phyloP scores from a whole-genome alignment of 1,284 basidiomycete species.

The Porogramme epimiltina region DNA sequence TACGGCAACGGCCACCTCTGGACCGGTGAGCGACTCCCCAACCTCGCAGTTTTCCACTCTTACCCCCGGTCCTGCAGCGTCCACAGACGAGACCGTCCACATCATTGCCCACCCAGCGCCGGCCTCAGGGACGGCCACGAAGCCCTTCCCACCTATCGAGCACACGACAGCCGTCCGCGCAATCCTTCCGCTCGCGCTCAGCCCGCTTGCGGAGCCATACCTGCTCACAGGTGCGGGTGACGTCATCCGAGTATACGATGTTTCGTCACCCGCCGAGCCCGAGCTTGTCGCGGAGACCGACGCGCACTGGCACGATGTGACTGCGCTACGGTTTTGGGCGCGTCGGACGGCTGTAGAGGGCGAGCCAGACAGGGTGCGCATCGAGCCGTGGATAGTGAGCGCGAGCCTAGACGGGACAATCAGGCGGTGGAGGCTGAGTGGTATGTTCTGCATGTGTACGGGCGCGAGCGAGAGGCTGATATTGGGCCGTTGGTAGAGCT shows the following conservation, averaged over 20 bases:
- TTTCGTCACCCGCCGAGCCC: conserved; percentile 62
- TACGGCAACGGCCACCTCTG: conserved; percentile 73
- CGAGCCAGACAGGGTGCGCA: conserved; percentile 39
- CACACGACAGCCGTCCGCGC: conserved; percentile 74
- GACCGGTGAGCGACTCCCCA: conserved; percentile 68
- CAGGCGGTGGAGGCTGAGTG: conserved; percentile 76
- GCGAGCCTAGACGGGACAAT: conserved; percentile 85
- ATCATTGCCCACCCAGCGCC: conserved; percentile 44
- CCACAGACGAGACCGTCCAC: conserved; percentile 83
- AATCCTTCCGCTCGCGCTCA: conserved; percentile 67
- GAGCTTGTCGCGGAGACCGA: conserved; percentile 72
- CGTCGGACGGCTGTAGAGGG: conserved; percentile 46
- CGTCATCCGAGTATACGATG: conserved; percentile 72
- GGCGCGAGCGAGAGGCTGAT: not conserved
- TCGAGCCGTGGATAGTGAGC: conserved; percentile 81
- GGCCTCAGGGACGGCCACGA: conserved; percentile 22
- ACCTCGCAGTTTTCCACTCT: not conserved
- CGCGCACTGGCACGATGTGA: conserved; percentile 88
- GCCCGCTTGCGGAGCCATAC: conserved; percentile 65
- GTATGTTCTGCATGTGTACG: conserved; percentile 41
- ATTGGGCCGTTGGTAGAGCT: conserved; percentile 45
- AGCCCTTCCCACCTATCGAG: conserved; percentile 52
- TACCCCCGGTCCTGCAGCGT: conserved; percentile 51
- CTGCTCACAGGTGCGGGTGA: conserved; percentile 84
- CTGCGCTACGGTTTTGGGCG: conserved; percentile 72